A percentile compares a stretch with the other conserved stretches of the same genome.
phyloP scores from a whole-genome alignment of 2,329 filamentous ascomycete genomes.

The Phoma sp. region DNA sequence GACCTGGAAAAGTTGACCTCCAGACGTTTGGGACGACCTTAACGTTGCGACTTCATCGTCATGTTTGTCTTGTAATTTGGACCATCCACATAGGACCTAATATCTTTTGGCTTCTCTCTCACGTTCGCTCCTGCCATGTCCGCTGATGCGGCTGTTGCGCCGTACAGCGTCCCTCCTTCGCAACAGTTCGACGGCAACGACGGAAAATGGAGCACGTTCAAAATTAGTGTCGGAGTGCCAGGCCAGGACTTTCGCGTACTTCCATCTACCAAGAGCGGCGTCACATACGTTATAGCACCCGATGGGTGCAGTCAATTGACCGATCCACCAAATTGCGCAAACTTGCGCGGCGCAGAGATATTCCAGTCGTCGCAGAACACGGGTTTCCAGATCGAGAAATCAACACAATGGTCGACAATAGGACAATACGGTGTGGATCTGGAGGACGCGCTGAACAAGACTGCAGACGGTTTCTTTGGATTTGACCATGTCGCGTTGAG shows the following conservation, averaged over 20 bases:
- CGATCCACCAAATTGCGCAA: conserved; percentile 40
- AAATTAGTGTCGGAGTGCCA: conserved; percentile 50
- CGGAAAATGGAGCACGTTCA: conserved; percentile 53
- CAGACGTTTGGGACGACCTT: background rate
- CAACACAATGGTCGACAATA: conserved; percentile 43
- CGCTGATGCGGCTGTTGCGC: conserved; percentile 29
- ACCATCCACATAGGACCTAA: conserved; percentile 4
- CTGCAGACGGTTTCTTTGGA: conserved; percentile 40
- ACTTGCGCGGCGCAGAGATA: conserved; percentile 38
- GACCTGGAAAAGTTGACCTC: conserved; percentile 5
- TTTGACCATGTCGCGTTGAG: conserved; percentile 42
- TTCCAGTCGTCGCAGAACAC: conserved; percentile 39
- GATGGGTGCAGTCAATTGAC: conserved; percentile 43
- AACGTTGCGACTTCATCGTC: conserved; percentile 4
- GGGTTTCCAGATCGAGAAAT: conserved; percentile 42
- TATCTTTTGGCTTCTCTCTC: conserved; percentile 1
- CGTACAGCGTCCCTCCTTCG: conserved; percentile 44
- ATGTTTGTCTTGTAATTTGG: conserved; percentile 3
- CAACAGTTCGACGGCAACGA: conserved; percentile 51
- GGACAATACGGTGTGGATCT: conserved; percentile 42
- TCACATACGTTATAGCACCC: conserved; percentile 42
- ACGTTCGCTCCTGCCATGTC: conserved; percentile 21
- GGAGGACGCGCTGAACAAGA: conserved; percentile 40
- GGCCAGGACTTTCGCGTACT: conserved; percentile 49
- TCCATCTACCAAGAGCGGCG: conserved; percentile 43